Evolutionary conservation across 768 basidiomycete species (phyloP).

Genomic region (Hypsizygus marmoreus): DNA sequence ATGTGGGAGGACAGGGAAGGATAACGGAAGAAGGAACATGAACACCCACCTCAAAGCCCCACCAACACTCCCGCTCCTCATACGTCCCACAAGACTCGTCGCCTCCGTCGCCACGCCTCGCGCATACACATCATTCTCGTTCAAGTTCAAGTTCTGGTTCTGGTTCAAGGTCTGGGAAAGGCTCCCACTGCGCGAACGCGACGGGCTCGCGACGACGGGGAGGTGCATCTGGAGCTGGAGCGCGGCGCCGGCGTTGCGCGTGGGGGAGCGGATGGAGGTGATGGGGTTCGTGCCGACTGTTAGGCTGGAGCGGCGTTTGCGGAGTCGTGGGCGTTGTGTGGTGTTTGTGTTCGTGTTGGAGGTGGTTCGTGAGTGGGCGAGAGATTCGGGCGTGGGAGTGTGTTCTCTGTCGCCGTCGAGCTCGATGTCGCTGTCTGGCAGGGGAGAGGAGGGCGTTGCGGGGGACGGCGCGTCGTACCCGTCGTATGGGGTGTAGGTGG

Average conservation of each 20-base stretch:
- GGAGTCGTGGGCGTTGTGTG: conserved; percentile 41
- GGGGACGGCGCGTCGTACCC: conserved; percentile 22
- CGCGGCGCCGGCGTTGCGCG: conserved; percentile 51
- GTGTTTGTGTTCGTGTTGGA: conserved; percentile 5
- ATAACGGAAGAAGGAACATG: conserved; percentile 9
- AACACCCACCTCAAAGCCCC: conserved; percentile 27
- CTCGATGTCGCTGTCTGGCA: conserved; percentile 37
- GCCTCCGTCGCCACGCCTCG: conserved; percentile 26
- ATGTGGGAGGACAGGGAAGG: not conserved
- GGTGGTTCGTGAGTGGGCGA: conserved; percentile 19
- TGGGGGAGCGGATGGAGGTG: conserved; percentile 57
- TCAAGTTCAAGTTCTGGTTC: conserved; percentile 13
- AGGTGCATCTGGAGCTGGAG: conserved; percentile 51
- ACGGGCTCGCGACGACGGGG: conserved; percentile 32
- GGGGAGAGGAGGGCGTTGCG: conserved; percentile 23
- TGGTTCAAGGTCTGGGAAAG: too few relatives aligned
- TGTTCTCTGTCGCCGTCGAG: conserved; percentile 23
- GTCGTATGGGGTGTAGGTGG: conserved; percentile 9
- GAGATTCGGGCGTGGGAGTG: conserved; percentile 24
- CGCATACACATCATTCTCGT: conserved; percentile 6
- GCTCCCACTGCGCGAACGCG: conserved; percentile 50
- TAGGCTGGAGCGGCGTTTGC: conserved; percentile 65
- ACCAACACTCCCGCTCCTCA: conserved; percentile 58
- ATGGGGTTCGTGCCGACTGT: conserved; percentile 57
- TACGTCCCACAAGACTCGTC: conserved; percentile 51